Conservation (phyloP, 163 green algal species). For the Scenedesmus sp. region DNA sequence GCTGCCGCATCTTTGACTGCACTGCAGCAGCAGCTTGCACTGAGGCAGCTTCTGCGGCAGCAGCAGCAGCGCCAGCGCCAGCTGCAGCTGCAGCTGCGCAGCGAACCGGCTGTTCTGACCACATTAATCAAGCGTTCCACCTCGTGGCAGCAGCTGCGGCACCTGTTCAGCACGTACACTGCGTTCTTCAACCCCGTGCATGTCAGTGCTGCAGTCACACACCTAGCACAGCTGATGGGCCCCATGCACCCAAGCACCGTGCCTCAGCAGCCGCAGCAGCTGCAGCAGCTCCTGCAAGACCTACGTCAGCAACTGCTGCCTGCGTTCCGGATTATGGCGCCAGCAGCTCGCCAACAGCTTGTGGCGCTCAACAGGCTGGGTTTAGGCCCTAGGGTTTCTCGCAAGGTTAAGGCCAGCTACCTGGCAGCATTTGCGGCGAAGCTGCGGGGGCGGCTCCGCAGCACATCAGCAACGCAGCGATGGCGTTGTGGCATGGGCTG, state of each 20-base stretch:
- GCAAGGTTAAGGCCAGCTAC: neutral
- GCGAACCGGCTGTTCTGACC: constrained; percentile 48
- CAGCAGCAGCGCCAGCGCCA: constrained; percentile 43
- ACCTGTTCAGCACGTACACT: constrained; percentile 37
- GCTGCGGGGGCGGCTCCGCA: constrained; percentile 56
- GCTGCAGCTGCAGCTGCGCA: constrained; percentile 21
- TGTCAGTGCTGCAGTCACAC: constrained; percentile 57
- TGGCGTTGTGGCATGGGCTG: constrained; percentile 52
- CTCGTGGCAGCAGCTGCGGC: constrained; percentile 52
- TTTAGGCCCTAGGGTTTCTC: neutral
- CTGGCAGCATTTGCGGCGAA: neutral
- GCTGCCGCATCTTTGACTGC: neutral
- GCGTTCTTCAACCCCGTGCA: constrained; percentile 57
- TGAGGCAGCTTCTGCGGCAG: constrained; percentile 12
- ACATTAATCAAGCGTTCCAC: constrained; percentile 38
- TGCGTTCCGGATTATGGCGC: constrained; percentile 41
- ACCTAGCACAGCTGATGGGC: constrained; percentile 58
- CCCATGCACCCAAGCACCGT: neutral
- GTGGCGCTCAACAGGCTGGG: constrained; percentile 60
- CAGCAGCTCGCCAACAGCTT: constrained; percentile 63
- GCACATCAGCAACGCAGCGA: constrained; percentile 57
- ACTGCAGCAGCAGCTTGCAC: constrained; percentile 30
- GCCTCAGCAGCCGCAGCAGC: neutral
- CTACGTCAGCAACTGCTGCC: neutral
- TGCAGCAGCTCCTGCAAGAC: neutral